Conservation (phyloP, 2,329 filamentous ascomycete genomes). For the Leptographium radiaticola region DNA sequence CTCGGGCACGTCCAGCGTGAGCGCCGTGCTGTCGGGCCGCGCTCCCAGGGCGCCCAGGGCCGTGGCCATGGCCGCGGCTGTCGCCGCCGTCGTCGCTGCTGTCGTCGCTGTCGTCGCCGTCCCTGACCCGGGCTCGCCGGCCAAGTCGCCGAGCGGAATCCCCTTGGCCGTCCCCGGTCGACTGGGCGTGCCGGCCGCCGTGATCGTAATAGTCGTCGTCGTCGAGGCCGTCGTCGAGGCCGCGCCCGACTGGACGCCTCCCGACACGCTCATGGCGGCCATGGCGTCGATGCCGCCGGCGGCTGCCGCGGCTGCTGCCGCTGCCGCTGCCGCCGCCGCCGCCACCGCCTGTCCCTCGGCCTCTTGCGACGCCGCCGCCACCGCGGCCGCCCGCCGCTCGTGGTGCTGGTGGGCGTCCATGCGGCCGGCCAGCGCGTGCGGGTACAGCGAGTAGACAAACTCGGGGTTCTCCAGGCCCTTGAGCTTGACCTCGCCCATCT, state of each 20-base stretch:
- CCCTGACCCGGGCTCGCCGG: too few species aligned
- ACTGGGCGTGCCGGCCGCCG: too few species aligned
- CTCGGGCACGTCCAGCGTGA: conserved; percentile 33
- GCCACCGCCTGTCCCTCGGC: background rate
- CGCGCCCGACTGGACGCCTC: too few species aligned
- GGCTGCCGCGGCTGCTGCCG: background rate
- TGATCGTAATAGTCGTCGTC: too few species aligned
- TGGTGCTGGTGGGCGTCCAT: conserved; percentile 53
- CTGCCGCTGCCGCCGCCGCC: background rate
- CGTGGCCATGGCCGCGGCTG: background rate
- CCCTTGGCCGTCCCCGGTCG: too few species aligned
- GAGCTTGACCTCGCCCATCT: conserved; percentile 80
- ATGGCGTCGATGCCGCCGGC: background rate
- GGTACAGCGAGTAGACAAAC: conserved; percentile 89
- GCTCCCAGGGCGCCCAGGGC: background rate
- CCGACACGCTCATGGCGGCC: too few species aligned
- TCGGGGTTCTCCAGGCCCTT: conserved; percentile 97
- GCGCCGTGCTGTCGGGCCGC: background rate
- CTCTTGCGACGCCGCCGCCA: conserved; percentile 14
- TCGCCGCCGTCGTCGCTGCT: background rate
- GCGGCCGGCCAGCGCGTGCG: conserved; percentile 72
- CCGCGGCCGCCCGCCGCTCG: conserved; percentile 19
- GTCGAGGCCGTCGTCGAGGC: too few species aligned
- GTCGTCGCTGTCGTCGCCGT: too few species aligned
- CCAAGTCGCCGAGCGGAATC: too few species aligned